Percentiles rank a stretch among this genome's conserved stretches.
These are phyloP conservation scores for Polychaeton citri DNA, from an alignment of 2,329 filamentous ascomycete species.

Conservation along the genomic window DNA sequence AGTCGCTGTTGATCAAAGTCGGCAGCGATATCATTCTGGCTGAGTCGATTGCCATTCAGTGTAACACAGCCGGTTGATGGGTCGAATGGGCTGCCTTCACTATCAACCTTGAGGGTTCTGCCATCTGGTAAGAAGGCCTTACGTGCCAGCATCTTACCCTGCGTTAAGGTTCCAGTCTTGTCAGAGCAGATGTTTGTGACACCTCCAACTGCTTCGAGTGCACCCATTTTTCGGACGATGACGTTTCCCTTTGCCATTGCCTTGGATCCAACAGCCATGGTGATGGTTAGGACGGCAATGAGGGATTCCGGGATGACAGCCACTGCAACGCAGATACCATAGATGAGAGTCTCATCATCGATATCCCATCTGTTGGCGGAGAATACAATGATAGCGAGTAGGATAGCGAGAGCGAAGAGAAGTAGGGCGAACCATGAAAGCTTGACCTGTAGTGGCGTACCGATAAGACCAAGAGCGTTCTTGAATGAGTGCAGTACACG, in stretches of 20 bases:
- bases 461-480: constrained; percentile 31
- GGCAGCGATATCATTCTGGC: constrained; percentile 28
- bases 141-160: constrained; percentile 47
- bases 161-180: constrained; percentile 48
- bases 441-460: constrained; percentile 72
- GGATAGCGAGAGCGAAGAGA: constrained; percentile 59
- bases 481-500: constrained; percentile 43
- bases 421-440: constrained; percentile 73
- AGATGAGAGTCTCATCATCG: constrained; percentile 32
- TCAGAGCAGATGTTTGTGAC: constrained; percentile 57
- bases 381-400: constrained; percentile 56
- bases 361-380: constrained; percentile 40
- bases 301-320: constrained; percentile 39
- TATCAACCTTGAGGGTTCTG: constrained; percentile 45
- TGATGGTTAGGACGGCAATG: constrained; percentile 54
- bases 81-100: constrained; percentile 43
- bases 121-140: constrained; percentile 45
- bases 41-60: constrained; percentile 2
- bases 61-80: constrained; percentile 48
- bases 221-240: constrained; percentile 50
- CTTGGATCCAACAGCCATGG: constrained; percentile 49
- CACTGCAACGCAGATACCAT: constrained; percentile 34
- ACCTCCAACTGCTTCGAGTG: constrained; percentile 50
- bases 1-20: constrained; percentile 34
- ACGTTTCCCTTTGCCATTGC: constrained; percentile 51